A percentile compares a stretch with the other conserved stretches of the same genome.
Evolutionary conservation across 1,284 basidiomycete genomes (phyloP).

Genomic region (Apiotrichum montevideense): DNA sequence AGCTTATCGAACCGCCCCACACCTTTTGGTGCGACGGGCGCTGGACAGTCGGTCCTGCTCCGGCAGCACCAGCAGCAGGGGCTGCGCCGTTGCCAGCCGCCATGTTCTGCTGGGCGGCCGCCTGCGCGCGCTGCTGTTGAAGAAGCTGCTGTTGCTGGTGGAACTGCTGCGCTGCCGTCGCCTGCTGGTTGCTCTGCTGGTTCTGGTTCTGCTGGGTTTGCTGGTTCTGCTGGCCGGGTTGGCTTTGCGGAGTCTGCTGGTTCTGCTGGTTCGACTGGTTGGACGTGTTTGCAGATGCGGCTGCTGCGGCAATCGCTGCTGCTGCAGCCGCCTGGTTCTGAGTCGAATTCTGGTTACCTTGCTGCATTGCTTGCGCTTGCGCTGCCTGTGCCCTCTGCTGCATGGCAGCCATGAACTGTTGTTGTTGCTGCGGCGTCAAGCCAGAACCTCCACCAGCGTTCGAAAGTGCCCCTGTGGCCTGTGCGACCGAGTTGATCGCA

Average conservation of each 20-base stretch:
- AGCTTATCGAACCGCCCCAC: slow-evolving; percentile 17
- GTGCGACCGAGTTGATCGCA: background rate
- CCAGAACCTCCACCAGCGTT: background rate
- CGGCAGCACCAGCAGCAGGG: background rate
- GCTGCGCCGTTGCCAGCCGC: background rate
- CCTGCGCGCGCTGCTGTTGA: slow-evolving; percentile 10
- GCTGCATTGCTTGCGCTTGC: background rate
- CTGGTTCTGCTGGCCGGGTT: slow-evolving; percentile 2
- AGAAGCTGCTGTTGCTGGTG: slow-evolving; percentile 10
- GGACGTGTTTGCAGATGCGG: slow-evolving; percentile 1
- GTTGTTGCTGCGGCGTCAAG: slow-evolving; percentile 6
- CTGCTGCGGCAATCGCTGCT: slow-evolving; percentile 1
- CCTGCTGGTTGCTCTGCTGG: background rate
- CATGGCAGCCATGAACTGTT: slow-evolving; percentile 14
- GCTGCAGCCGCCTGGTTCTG: slow-evolving; percentile 8
- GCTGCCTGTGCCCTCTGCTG: slow-evolving; percentile 7
- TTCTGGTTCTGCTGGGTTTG: slow-evolving; percentile 2
- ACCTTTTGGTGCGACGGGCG: slow-evolving; percentile 1
- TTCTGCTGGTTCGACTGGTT: background rate
- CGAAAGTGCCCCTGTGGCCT: background rate
- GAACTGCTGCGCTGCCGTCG: slow-evolving; percentile 1
- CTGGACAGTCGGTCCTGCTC: background rate
- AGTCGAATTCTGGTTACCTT: background rate
- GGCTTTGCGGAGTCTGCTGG: background rate
- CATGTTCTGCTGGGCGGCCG: slow-evolving; percentile 4